Conservation (phyloP, 495 filamentous ascomycete genomes). For the Margaritispora aquatica region DNA sequence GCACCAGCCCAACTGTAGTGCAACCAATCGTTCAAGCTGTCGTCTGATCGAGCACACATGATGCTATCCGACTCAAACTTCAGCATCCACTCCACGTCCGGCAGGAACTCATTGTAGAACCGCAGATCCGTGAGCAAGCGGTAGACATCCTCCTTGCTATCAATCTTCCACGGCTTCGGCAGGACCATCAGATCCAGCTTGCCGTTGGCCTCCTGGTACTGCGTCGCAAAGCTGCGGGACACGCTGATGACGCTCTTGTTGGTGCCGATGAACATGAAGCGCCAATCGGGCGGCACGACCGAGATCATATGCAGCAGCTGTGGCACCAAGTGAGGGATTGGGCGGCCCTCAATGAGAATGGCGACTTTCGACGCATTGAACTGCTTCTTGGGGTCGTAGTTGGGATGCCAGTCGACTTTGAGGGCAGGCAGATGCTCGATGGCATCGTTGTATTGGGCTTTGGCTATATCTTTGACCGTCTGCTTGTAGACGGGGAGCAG, state of each 20-base stretch:
- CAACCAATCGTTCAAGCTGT: conserved; percentile 41
- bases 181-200: conserved; percentile 41
- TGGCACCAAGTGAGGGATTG: conserved; percentile 36
- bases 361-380: conserved; percentile 43
- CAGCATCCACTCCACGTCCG: conserved; percentile 38
- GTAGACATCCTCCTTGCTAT: conserved; percentile 36
- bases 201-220: conserved; percentile 36
- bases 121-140: conserved; percentile 35
- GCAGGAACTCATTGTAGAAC: conserved; percentile 41
- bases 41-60: conserved; percentile 40
- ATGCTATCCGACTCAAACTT: conserved; percentile 44
- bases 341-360: conserved; percentile 42
- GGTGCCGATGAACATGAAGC: conserved; percentile 43
- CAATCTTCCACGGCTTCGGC: conserved; percentile 34
- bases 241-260: conserved; percentile 33
- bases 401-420: conserved; percentile 34
- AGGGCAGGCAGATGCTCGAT: conserved; percentile 33
- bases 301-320: conserved; percentile 43
- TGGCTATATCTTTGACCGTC: conserved; percentile 28
- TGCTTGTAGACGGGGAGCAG: conserved; percentile 35
- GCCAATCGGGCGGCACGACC: conserved; percentile 45
- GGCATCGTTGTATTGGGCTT: conserved; percentile 30
- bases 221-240: conserved; percentile 31
- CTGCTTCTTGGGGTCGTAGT: conserved; percentile 28
- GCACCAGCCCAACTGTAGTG: conserved; percentile 42